These are phyloP conservation scores for Fusarium torreyae DNA, from an alignment of 2,329 filamentous ascomycete species.

Conservation along the genomic window DNA sequence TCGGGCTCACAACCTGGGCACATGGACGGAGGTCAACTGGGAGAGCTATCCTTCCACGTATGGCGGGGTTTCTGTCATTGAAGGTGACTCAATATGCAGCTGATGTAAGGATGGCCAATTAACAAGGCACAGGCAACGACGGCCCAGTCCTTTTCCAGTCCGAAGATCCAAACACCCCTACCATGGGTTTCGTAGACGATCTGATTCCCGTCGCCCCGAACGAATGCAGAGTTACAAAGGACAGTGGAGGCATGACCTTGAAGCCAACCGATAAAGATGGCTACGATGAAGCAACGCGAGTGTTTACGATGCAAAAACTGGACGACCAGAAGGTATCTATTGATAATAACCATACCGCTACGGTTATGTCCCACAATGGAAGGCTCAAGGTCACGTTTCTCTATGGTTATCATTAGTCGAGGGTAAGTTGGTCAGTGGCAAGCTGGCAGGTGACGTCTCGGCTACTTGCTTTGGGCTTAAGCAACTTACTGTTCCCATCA, in stretches of 20 bases:
- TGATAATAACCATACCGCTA: slow-evolving; percentile 29
- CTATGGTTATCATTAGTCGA: slow-evolving; percentile 26
- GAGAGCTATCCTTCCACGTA: slow-evolving; percentile 30
- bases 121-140: slow-evolving; percentile 32
- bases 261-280: slow-evolving; percentile 43
- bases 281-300: slow-evolving; percentile 29
- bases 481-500: no score
- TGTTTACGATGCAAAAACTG: slow-evolving; percentile 22
- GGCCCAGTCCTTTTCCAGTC: slow-evolving; percentile 33
- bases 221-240: slow-evolving; percentile 26
- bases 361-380: slow-evolving; percentile 38
- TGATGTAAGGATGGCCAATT: neutral
- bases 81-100: slow-evolving; percentile 10
- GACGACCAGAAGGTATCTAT: slow-evolving; percentile 29
- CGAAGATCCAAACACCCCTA: slow-evolving; percentile 21
- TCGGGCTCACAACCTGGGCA: slow-evolving; percentile 36
- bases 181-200: slow-evolving; percentile 29
- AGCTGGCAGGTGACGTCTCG: neutral
- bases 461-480: neutral
- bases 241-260: slow-evolving; percentile 22
- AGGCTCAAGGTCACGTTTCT: slow-evolving; percentile 31
- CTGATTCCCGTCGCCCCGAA: slow-evolving; percentile 29
- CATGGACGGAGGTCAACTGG: slow-evolving; percentile 43
- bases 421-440: neutral
- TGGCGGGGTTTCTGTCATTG: slow-evolving; percentile 42